Evolutionary conservation across 2,329 filamentous ascomycete species (phyloP), one percentile per base, ranked within the genome.

Genomic region (Didymella sp.): DNA sequence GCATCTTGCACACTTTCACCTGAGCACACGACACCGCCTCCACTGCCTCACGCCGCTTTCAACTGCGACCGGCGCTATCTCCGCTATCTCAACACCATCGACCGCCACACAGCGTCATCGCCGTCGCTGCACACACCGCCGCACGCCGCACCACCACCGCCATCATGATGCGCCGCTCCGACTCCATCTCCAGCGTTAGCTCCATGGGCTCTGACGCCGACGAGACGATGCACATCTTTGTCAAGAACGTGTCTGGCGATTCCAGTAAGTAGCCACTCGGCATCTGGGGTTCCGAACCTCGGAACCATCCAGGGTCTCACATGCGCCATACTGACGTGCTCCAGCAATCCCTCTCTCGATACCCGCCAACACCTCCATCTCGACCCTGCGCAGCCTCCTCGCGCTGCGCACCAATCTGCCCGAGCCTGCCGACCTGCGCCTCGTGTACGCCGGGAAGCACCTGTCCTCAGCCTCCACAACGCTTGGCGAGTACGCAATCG

Each of bases 221-320:
- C 44, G 79, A 83, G 48, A 84, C 79, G 35, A 85, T 85, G 77
- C 83, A 85, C 71, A 84, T 87, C 74, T 86, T 87, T 75, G 80
- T 87, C 73, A 86, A 85, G 77, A 82, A 81, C 69, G 76, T 85
- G 46, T 78, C 81, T 31, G 84, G 84, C 64, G 79, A 81, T 33
- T 67, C 60, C 73, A 86, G 85, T 87, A 78, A 73, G 83, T 76
- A 35, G 41, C 41, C 37, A 50, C 30, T 51, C 45, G 47, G 37
- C 25, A 44, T 37, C 11, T 37, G 30, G 25, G 21, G 56, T 69
- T 70, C 68, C 54, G 54, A 57, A 2, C 30, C 28, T 57, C 54
- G 54, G 54, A 57, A 57, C 43, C 62, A 60, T 50, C 47, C 51
- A 30, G 35, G 38, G 28, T 47, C 37, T 43, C 30, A 35, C 47